Conservation (phyloP, 768 basidiomycete species). For the Suillus hirtellus region DNA sequence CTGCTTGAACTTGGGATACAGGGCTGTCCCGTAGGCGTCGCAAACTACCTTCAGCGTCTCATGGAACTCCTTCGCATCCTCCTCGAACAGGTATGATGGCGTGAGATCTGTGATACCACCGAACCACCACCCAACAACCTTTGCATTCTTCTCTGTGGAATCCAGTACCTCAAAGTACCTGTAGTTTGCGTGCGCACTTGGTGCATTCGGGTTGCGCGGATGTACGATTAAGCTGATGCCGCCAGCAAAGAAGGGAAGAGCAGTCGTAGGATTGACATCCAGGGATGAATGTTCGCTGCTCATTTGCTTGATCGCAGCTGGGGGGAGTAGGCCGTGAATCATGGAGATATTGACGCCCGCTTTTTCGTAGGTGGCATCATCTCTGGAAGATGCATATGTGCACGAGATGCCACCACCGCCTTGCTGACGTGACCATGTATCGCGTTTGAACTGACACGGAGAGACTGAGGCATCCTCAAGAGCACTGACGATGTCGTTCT, state of each 20-base stretch:
- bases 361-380: conserved; percentile 24
- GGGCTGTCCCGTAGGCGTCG: conserved; percentile 40
- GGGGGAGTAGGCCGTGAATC: conserved; percentile 20
- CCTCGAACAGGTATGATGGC: conserved; percentile 48
- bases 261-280: conserved; percentile 13
- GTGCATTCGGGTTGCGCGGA: conserved; percentile 24
- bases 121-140: conserved; percentile 29
- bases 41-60: conserved; percentile 42
- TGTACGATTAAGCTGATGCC: conserved; percentile 27
- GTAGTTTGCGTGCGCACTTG: conserved; percentile 26
- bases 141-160: conserved; percentile 10
- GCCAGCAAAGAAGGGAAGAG: conserved; percentile 18
- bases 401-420: conserved; percentile 23
- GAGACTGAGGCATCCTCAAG: conserved; percentile 19
- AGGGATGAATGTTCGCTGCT: conserved; percentile 22
- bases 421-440: conserved; percentile 18
- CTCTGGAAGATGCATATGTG: conserved; percentile 15
- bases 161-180: conserved; percentile 29
- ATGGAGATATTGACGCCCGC: conserved; percentile 22
- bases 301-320: conserved; percentile 24
- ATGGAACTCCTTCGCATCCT: conserved; percentile 52
- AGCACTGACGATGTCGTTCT: conserved; percentile 22
- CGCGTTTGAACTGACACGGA: conserved; percentile 18
- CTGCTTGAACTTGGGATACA: conserved; percentile 48
- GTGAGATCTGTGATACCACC: conserved; percentile 43